Conservation (phyloP, 495 filamentous ascomycete genomes). For the Hypoxylon fuscum region DNA sequence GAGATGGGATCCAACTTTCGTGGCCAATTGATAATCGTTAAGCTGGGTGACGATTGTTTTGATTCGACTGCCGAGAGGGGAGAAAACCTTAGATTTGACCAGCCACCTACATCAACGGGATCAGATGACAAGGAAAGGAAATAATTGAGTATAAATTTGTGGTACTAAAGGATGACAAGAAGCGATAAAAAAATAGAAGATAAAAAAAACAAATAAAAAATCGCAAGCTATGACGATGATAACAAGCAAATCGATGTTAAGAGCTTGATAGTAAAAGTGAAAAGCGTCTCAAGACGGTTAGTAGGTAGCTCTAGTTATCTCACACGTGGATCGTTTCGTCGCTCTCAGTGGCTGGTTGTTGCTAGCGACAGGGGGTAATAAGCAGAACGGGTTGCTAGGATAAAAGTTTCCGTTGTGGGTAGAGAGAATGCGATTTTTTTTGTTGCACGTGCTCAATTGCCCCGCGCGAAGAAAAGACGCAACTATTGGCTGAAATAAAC, state of each 20-base stretch:
- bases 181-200: slow-evolving; percentile 16
- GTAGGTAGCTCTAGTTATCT: slow-evolving; percentile 8
- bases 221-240: slow-evolving; percentile 35
- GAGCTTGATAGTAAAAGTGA: slow-evolving; percentile 19
- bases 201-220: slow-evolving; percentile 12
- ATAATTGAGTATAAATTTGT: slow-evolving; percentile 9
- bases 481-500: neutral
- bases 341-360: slow-evolving; percentile 28
- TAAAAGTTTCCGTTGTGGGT: slow-evolving; percentile 1
- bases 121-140: slow-evolving; percentile 6
- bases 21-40: slow-evolving; percentile 8
- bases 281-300: slow-evolving; percentile 26
- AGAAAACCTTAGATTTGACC: slow-evolving; percentile 7
- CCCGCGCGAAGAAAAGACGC: slow-evolving; percentile 26
- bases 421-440: neutral
- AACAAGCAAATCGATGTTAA: slow-evolving; percentile 21
- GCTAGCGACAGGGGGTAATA: slow-evolving; percentile 15
- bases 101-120: slow-evolving; percentile 7
- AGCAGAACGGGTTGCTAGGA: neutral
- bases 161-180: slow-evolving; percentile 12
- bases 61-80: slow-evolving; percentile 11
- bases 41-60: slow-evolving; percentile 19
- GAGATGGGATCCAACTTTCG: neutral
- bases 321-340: slow-evolving; percentile 27
- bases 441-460: slow-evolving; percentile 41